Base-by-base conservation (phyloP, 139 green algal genomes). In the Chlorella sp. region DNA sequence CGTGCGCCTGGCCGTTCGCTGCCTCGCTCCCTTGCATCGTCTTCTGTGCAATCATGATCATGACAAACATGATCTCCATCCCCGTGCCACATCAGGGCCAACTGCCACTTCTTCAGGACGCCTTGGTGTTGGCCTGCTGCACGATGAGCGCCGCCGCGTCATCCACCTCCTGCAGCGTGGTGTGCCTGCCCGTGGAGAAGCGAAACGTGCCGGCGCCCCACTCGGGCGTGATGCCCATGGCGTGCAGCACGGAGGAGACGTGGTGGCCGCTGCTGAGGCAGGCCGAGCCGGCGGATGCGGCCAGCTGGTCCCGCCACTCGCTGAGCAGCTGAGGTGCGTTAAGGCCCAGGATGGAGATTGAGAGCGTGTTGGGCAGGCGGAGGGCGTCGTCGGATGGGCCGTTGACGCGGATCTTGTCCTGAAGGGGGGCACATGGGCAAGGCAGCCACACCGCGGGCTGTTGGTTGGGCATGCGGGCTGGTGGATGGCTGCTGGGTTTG, bases 311-410 rank as follows among this genome's bases (percentile, higher is more conserved):
- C 0, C 50, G 60, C 68, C 94, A 71, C 49, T 66, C 42, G 4
- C 31, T 24, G 32, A 96, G 74, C 42, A 0, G 66, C 73, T 0
- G 75, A 49, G 24, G 1, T n/a, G 35, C 84, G 5, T 68, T 35
- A 22, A 96, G 49, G 23, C 86, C 87, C 5, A 67, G 68, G 3
- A 96, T 82, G 67, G 75, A 83, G 31, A 96, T 86, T 72, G 78
- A 91, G 5, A 96, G 84, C 0, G 91, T 96, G 83, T 95, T 96
- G 22, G 91, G 90, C 59, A 95, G 82, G 2, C 85, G 75, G 23
- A 71, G 49, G 2, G 68, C 27, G 1, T 65, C 20, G 33, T 84
- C 74, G 0, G 31, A 22, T 0, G 90, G 90, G 10, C 90, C 87
- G 62, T 96, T 91, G 29, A 94, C 27, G 1, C 73, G 74, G 1